Base-by-base conservation (phyloP, 148 eudicot genomes). In the Amaranthus cruentus region DNA sequence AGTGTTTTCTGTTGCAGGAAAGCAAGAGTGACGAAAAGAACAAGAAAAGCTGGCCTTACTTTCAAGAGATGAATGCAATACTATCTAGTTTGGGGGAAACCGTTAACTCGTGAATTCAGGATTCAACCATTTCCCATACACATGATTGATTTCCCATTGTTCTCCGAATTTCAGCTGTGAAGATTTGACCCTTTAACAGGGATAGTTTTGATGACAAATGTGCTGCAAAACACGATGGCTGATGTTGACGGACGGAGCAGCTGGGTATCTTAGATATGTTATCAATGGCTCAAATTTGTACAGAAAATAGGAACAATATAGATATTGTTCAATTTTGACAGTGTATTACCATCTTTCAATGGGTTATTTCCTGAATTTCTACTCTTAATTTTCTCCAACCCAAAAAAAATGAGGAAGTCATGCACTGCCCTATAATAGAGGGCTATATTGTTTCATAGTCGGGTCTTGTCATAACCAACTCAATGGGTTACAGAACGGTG, bases 41-140 rank as follows among this genome's bases (percentile, higher is more conserved):
- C 77, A 80, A 63, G 75, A 78, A 80, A 71, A 86, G 75, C 73
- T 93, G 98, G 98, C 88, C 88, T 55, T 83, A 91, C 80, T 91
- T 74, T 68, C 82, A 83, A 21, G 90, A 83, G 66, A 83, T 93
- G 88, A 75, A 85, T 68, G 76, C 77, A 64, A 85, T 91, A 38
- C 78, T 91, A 43, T 88, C 87, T 49, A 80, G 76, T 71, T 73
- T 81, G 73, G 93, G 83, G 77, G 86, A 83, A 60, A 70, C 70
- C 18, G 75, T 67, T 18, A 66, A 70, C 51, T 81, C 82, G 55
- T 89, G 84, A 87, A 73, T 43, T 46, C 0, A 65, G 57, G 57
- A n/a, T 66, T 28, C 38, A 28, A 28, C 38, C 38, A 28, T 28
- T 28, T 70, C n/a, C 14, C 9, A 54, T 14, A 59, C 38, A 55